phyloP scores from a whole-genome alignment of 2,329 filamentous ascomycete genomes.

The Fusarium citri region DNA sequence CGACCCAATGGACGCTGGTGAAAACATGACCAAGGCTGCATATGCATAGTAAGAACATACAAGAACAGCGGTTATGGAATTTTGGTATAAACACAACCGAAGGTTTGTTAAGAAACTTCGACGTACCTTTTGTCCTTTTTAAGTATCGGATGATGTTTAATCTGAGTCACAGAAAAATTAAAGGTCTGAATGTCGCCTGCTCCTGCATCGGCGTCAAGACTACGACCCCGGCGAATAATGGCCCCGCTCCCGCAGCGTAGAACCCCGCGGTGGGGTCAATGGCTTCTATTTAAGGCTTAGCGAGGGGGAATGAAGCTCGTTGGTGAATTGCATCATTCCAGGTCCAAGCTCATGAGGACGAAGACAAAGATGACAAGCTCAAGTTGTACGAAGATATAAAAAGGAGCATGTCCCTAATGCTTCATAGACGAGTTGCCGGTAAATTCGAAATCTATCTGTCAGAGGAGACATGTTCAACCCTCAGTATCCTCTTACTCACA shows the following conservation, averaged over 20 bases:
- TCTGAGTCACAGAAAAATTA: conserved; percentile 43
- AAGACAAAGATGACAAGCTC: background rate
- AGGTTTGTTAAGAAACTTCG: conserved; percentile 1
- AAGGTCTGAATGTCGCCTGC: conserved; percentile 16
- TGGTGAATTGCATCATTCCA: conserved; percentile 24
- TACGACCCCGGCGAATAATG: conserved; percentile 32
- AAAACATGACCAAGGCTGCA: background rate
- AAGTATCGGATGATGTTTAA: conserved; percentile 11
- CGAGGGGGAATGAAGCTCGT: conserved; percentile 14
- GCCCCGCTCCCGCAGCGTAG: conserved; percentile 38
- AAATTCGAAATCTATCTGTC: background rate
- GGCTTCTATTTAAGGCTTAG: conserved; percentile 13
- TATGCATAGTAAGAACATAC: background rate
- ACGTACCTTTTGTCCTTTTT: conserved; percentile 12
- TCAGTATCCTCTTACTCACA: background rate
- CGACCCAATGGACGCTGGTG: conserved; percentile 2
- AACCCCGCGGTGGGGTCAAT: conserved; percentile 21
- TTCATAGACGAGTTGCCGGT: too few relatives aligned
- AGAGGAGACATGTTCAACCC: background rate
- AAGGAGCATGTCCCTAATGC: too few relatives aligned
- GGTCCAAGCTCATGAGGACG: conserved; percentile 6
- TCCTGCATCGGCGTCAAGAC: conserved; percentile 32
- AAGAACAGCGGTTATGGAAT: background rate
- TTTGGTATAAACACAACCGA: background rate
- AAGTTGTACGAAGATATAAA: background rate